Evolutionary conservation across 2,329 filamentous ascomycete genomes (phyloP), one percentile per base, ranked within the genome.

Genomic region (Amauroascus verrucosus): DNA sequence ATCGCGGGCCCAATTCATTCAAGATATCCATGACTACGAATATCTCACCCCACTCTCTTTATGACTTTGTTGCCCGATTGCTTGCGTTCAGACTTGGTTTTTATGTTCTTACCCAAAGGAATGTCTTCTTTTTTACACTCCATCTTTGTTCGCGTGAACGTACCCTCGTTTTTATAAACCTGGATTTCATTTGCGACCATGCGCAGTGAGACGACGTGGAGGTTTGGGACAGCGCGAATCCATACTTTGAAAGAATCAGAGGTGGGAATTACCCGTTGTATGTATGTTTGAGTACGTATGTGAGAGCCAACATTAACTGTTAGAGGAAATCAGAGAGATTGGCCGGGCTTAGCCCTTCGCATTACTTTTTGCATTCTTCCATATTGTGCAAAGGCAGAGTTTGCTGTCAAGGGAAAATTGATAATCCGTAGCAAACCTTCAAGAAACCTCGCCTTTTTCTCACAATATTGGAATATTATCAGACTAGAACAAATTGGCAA

Each of bases 11-110:
- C 38, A 33, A 45, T 46, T 38, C 40, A 38, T 46, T 46, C 41
- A 52, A 52, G 50, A 46, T 52, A 45, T 52, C 43, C 50, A 52
- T 38, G 50, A 52, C 41, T 46, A 52, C 41, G 50, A 52, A 45
- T 46, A 33, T 52, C 33, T 46, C 50, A 30, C 30, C 40, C 50
- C 41, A 46, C 41, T 46, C 37, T 32, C 26, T 45, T 46, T 38
- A 52, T n/a, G 50, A 52, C 30, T 35, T 18, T 52, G 43, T 46
- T 41, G 22, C n/a, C 30, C 24, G 33, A 28, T 38, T 46, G 13
- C 33, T 52, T 20, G 9, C 20, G 38, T 30, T 46, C 50, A 16
- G 41, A 45, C 22, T 41, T 46, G 8, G 50, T 28, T 52, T 35
- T 46, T 46, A 46, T 46, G 50, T 52, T 46, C 32, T 52, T 40